Conservation (phyloP, 495 filamentous ascomycete species). For the Bombardia bombarda region DNA sequence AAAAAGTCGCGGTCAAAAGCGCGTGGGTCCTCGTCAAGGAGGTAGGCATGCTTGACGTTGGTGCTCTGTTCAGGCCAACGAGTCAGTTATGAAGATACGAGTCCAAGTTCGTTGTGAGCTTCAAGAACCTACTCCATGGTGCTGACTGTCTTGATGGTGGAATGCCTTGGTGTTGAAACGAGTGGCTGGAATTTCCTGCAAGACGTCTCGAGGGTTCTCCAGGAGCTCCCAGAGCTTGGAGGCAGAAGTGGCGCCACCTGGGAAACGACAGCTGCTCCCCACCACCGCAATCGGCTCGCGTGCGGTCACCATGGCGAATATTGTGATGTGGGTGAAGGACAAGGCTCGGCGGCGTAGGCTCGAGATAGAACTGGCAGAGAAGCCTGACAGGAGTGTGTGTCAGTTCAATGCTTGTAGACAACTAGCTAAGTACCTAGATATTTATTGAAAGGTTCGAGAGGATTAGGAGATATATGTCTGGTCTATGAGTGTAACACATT, state of each 20-base stretch:
- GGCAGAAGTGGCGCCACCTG: background rate
- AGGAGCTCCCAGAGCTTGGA: background rate
- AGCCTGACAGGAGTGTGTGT: background rate
- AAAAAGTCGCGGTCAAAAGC: slow-evolving; percentile 45
- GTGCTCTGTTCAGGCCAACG: too few relatives aligned
- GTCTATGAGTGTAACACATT: too few relatives aligned
- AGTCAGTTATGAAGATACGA: too few relatives aligned
- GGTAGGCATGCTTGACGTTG: slow-evolving; percentile 52
- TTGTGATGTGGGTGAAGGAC: too few relatives aligned
- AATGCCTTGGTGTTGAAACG: background rate
- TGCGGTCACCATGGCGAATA: too few relatives aligned
- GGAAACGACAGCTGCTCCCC: background rate
- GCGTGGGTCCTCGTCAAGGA: slow-evolving; percentile 32
- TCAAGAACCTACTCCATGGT: too few relatives aligned
- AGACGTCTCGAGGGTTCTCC: background rate
- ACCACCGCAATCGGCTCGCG: background rate
- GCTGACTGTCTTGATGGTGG: background rate
- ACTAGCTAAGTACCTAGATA: background rate
- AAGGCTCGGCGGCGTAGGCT: too few relatives aligned
- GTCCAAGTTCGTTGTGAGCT: too few relatives aligned
- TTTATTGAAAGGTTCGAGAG: background rate
- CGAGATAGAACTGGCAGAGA: background rate
- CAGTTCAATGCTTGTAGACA: background rate
- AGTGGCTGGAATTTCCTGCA: background rate
- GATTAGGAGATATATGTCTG: too few relatives aligned